Evolutionary conservation across 1,284 basidiomycete genomes (phyloP), one percentile per base, ranked within the genome.

Genomic region (Coniferiporia weirii): DNA sequence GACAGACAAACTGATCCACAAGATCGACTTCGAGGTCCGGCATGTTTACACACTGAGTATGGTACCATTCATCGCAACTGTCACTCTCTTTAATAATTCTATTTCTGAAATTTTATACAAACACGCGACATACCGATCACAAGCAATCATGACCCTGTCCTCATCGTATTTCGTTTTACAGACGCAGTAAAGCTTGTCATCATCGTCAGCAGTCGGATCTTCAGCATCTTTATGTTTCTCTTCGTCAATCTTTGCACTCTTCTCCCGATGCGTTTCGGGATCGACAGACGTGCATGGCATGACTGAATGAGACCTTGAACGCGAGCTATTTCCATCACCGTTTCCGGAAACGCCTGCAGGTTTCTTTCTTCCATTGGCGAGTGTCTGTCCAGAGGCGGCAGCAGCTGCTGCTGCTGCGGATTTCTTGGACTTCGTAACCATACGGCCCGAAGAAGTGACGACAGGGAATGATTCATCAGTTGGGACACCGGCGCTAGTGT

Each of bases 21-120:
- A 94, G 80, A 64, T 93, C 89, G 40, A 92, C 82, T 64, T 85
- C 83, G 6, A 83, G 74, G 64, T 93, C 90, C 20, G 83, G 79
- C 77, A 93, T 88, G 43, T 82, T 74, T 27, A 93, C 84, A 65
- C 91, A 94, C 55, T 81, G 77, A 0, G 89, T 88, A 67, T 94
- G 91, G 69, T 91, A 94, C 91, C 91, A 94, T 63, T 93, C 89
- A 67, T 93, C 91, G 70, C 91, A 93, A 34, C 90, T 92, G 64
- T 32, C 61, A 55, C 3, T 38, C 7, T 34, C 44, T 40, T n/a
- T 48, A 53, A 38, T 43, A 22, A 46, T 20, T 60, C 44, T 8
- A 51, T 38, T 51, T 49, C 48, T 36, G 34, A 35, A 34, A 51
- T 27, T 59, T 10, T 17, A 56, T 34, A 20, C 52, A 49, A 59